Base-by-base conservation (phyloP, 805 yeast genomes). In the Candida ulmi region DNA sequence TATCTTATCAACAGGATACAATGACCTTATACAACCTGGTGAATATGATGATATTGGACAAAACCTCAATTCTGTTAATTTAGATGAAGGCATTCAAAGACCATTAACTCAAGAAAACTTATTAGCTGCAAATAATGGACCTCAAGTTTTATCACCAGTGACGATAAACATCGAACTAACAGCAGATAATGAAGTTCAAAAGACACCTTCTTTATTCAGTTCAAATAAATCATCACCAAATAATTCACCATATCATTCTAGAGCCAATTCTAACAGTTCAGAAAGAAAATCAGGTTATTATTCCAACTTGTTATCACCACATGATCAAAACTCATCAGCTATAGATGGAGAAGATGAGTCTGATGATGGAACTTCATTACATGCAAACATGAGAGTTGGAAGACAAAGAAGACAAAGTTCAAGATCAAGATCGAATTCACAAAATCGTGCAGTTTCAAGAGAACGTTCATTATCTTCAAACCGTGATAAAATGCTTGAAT, bases 401-500 rank as follows among this genome's bases (percentile, higher is more conserved):
- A 56, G 37, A 70, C 74, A 8, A 68, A 66, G 30, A 70, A 64
- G 39, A 62, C 60, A 61, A 21, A 52, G 35, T 11, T 26, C 28
- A 4, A 34, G 37, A 13, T 59, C 65, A 16, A 43, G 57, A 11
- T 61, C 69, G 3, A 40, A 54, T 2, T 59, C 67, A 6, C 42
- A 54, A 24, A 46, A 52, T 17, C 35, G 31, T 21, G 33, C 41
- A 12, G 38, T 52, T 9, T 61, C 52, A 29, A 51, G 46, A 42
- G 55, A 62, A 28, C 19, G 61, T 23, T 37, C 60, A 43, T 27
- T 62, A 56, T 25, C 67, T 53, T 32, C 58, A 48, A 47, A 54
- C 43, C 42, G 57, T 31, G 83, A 81, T 47, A 74, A 80, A 52
- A 74, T 81, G 68, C 61, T 80, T 17, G 87, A 79, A 50, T 62